A percentile compares a stretch with the other conserved stretches of the same genome.
Conservation (phyloP, 2,329 filamentous ascomycete species). For the Teratosphaeria nubilosa region DNA sequence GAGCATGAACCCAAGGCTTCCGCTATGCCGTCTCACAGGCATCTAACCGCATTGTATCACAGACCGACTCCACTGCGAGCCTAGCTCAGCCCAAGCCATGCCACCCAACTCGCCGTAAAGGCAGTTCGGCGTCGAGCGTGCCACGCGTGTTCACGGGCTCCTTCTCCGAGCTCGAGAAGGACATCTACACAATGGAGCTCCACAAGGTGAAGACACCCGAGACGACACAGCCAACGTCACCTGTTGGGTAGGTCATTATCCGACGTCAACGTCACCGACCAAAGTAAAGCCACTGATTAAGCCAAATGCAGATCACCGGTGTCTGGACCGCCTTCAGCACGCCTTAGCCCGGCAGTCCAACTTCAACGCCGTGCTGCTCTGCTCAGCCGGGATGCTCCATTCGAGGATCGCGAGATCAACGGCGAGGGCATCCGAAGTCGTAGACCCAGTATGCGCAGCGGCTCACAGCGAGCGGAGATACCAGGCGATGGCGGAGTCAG, state of each 20-base stretch:
- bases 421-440: slow-evolving; percentile 11
- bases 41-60: neutral
- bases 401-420: slow-evolving; percentile 10
- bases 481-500: slow-evolving; percentile 4
- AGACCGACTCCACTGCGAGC: neutral
- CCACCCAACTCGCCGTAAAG: neutral
- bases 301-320: slow-evolving; percentile 2
- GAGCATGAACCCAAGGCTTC: neutral
- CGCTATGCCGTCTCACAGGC: too few species aligned
- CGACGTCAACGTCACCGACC: neutral
- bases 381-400: slow-evolving; percentile 7
- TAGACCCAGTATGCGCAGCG: slow-evolving; percentile 4
- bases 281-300: neutral
- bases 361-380: slow-evolving; percentile 11
- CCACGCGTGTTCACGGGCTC: slow-evolving; percentile 20
- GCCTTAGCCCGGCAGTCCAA: slow-evolving; percentile 9
- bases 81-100: neutral
- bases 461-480: neutral
- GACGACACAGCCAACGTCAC: neutral
- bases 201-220: slow-evolving; percentile 8
- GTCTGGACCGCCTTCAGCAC: slow-evolving; percentile 4
- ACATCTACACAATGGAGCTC: slow-evolving; percentile 8
- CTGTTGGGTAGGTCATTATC: neutral
- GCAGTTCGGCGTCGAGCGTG: slow-evolving; percentile 2
- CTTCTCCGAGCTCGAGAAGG: slow-evolving; percentile 14